Conservation (phyloP, 345 rosid genomes). For the Eucalyptus brandiana region DNA sequence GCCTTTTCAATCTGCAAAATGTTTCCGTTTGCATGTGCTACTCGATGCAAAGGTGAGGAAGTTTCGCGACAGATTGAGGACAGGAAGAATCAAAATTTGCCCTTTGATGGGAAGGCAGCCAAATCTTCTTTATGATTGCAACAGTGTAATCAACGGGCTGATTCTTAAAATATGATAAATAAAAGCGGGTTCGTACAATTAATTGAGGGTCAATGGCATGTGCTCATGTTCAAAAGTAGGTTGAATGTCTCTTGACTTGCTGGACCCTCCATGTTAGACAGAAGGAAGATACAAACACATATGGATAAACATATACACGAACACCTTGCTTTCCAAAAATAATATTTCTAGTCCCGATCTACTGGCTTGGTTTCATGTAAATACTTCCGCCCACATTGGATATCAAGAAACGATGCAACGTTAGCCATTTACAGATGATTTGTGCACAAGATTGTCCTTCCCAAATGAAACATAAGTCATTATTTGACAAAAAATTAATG, state of each 20-base stretch:
- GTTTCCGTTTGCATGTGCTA: not conserved
- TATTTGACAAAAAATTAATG: not conserved
- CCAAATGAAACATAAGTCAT: not conserved
- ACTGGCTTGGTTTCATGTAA: not conserved
- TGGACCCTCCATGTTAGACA: not conserved
- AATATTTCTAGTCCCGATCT: not conserved
- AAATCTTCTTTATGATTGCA: not conserved
- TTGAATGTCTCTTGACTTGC: not conserved
- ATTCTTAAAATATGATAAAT: not conserved
- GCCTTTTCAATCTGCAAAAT: not conserved
- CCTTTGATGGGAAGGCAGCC: not conserved
- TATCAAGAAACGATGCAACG: not conserved
- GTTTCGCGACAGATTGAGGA: not conserved
- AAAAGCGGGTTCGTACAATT: not conserved
- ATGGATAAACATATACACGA: not conserved
- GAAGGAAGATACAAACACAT: not conserved
- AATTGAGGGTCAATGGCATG: not conserved
- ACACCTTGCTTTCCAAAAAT: not conserved
- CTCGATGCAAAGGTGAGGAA: not conserved
- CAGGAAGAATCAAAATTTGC: not conserved
- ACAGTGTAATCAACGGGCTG: not conserved
- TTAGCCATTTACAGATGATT: not conserved
- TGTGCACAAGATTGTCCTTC: not conserved
- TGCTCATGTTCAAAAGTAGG: not conserved
- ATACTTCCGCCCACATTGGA: not conserved